A percentile compares a stretch with the other conserved stretches of the same genome.
Evolutionary conservation across 495 filamentous ascomycete genomes (phyloP).

Genomic region (Rusavskia elegans): DNA sequence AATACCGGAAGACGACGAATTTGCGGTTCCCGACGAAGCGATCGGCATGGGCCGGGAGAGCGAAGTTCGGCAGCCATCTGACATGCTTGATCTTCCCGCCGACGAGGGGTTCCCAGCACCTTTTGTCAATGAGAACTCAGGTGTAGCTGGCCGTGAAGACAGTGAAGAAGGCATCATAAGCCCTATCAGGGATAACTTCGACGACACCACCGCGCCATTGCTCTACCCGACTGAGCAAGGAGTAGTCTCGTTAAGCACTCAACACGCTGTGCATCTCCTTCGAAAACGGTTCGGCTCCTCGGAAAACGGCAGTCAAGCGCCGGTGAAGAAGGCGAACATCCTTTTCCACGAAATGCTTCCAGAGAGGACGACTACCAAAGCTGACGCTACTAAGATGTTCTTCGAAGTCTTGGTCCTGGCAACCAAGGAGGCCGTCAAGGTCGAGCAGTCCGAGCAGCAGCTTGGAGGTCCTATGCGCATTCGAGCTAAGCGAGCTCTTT

Average conservation of each 20-base stretch:
- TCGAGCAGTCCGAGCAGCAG: slow-evolving; percentile 66
- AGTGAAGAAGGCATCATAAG: slow-evolving; percentile 11
- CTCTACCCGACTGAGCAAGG: slow-evolving; percentile 67
- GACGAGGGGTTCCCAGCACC: slow-evolving; percentile 26
- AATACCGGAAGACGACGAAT: slow-evolving; percentile 43
- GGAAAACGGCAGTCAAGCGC: slow-evolving; percentile 23
- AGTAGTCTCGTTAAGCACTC: slow-evolving; percentile 74
- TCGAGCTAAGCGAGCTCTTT: slow-evolving; percentile 74
- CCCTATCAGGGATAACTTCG: slow-evolving; percentile 35
- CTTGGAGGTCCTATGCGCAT: slow-evolving; percentile 68
- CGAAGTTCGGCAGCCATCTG: slow-evolving; percentile 27
- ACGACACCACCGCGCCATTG: slow-evolving; percentile 58
- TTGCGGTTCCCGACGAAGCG: slow-evolving; percentile 28
- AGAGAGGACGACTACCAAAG: slow-evolving; percentile 56
- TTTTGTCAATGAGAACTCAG: slow-evolving; percentile 38
- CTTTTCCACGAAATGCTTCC: slow-evolving; percentile 88
- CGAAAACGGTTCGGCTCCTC: slow-evolving; percentile 67
- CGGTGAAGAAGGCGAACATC: slow-evolving; percentile 51
- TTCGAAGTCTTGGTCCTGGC: slow-evolving; percentile 91
- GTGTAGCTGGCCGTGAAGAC: slow-evolving; percentile 17
- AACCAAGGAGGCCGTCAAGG: slow-evolving; percentile 94
- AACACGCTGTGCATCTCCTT: slow-evolving; percentile 88
- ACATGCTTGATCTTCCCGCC: slow-evolving; percentile 48
- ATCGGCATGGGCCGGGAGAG: slow-evolving; percentile 34
- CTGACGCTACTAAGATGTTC: slow-evolving; percentile 97